Base-by-base conservation (phyloP, 2,329 filamentous ascomycete genomes). In the Trichoderma brevicompactum region DNA sequence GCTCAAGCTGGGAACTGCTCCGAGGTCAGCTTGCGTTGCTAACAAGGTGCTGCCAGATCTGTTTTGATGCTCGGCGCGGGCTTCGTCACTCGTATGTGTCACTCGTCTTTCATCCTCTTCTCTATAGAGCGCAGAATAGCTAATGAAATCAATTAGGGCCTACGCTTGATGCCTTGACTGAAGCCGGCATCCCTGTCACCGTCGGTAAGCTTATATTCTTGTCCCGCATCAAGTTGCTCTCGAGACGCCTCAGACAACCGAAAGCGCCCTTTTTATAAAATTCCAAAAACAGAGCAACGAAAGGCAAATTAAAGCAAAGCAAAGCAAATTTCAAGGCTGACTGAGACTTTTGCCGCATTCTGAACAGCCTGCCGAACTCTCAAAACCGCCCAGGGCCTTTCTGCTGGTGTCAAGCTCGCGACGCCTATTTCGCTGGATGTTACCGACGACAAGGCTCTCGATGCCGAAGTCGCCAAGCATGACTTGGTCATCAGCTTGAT, bases 361-460 rank as follows among this genome's bases (percentile, higher is more conserved):
- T 28, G 23, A 28, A 28, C 70, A 92, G 87, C 93, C 72, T 96
- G 92, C 85, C 84, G 93, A 77, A 94, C 91, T 50, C 84, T 96
- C 65, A 87, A 89, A 72, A 87, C 82, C 62, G 92, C 94, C 65
- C 82, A 96, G 84, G 87, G 87, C 72, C 88, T 97, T 69, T 85
- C 86, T 52, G 85, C 82, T 68, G 89, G 89, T 72, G 85, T 94
- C 76, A 84, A 88, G 78, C 87, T 91, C 77, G 87, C 92, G 71
- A 85, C 79, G 60, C 86, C 94, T 70, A 91, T 96, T 80, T 87
- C 91, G 64, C 87, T 98, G 76, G 92, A 98, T 76, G 94, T 97
- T 71, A 89, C 80, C 74, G 83, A 97, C 77, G 85, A 84, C 56
- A 78, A 83, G 65, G 92, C 91, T 40, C 88, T 98, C 66, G 93